These are phyloP conservation scores for Pueraria montana DNA, from an alignment of 306 rosid genomes.

Conservation along the genomic window DNA sequence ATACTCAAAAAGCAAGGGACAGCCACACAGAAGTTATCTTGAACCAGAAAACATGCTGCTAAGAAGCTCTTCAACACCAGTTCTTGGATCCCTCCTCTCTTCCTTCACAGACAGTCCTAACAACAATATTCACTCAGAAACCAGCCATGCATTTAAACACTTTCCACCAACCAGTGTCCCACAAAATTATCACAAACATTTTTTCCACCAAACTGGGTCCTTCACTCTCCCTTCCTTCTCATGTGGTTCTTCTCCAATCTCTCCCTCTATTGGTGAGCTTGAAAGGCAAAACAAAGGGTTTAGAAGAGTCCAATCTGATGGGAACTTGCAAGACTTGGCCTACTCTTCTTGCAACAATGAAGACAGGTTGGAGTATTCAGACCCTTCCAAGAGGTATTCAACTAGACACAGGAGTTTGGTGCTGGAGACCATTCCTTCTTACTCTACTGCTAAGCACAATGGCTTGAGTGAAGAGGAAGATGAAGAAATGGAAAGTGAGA, in stretches of 20 bases:
- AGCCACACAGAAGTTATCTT: constrained; percentile 39
- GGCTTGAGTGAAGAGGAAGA: constrained; percentile 58
- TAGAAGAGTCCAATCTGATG: constrained; percentile 86
- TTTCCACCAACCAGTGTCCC: constrained; percentile 51
- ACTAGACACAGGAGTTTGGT: constrained; percentile 45
- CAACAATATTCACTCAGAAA: constrained; percentile 54
- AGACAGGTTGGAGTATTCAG: constrained; percentile 45
- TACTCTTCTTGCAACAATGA: constrained; percentile 54
- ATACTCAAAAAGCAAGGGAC: constrained; percentile 5
- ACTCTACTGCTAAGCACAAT: constrained; percentile 38
- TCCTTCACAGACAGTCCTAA: constrained; percentile 68
- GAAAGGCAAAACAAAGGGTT: constrained; percentile 58
- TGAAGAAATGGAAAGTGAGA: constrained; percentile 61
- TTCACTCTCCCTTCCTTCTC: constrained; percentile 53
- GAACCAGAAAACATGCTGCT: constrained; percentile 66
- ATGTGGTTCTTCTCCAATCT: constrained; percentile 77
- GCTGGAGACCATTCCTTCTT: constrained; percentile 74
- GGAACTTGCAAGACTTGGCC: constrained; percentile 72
- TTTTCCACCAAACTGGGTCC: constrained; percentile 55
- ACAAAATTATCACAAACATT: constrained; percentile 49
- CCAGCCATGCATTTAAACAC: constrained; percentile 51
- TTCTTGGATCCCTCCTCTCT: constrained; percentile 80
- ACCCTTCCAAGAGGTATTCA: constrained; percentile 42
- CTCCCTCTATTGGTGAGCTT: constrained; percentile 67
- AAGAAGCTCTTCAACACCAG: constrained; percentile 90